Evolutionary conservation across 768 basidiomycete species (phyloP).

Genomic region (Russula olivacea): DNA sequence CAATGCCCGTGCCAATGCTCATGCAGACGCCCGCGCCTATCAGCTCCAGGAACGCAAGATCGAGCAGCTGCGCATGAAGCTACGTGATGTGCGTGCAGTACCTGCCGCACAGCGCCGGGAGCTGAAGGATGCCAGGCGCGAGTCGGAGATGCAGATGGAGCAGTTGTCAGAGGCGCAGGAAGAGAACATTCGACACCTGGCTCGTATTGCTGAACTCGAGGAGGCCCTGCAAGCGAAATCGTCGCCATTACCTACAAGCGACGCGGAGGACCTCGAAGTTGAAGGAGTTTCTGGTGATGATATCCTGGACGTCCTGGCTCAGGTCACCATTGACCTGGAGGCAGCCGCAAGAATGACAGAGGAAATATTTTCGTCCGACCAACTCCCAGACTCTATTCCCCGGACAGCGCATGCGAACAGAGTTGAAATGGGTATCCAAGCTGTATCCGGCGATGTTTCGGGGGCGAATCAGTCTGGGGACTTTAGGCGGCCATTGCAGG

Average conservation of each 20-base stretch:
- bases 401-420: neutral
- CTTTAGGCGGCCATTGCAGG: neutral
- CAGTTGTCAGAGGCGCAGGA: conserved; percentile 9
- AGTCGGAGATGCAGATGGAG: conserved; percentile 2
- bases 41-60: conserved; percentile 25
- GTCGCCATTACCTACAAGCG: neutral
- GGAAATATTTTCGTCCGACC: neutral
- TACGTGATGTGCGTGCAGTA: conserved; percentile 15
- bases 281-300: conserved; percentile 12
- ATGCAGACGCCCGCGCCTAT: conserved; percentile 15
- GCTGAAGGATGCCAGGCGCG: conserved; percentile 13
- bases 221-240: neutral
- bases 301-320: conserved; percentile 13
- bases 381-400: neutral
- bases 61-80: conserved; percentile 20
- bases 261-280: neutral
- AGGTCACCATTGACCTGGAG: conserved; percentile 13
- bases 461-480: neutral
- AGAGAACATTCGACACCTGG: conserved; percentile 9
- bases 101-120: conserved; percentile 17
- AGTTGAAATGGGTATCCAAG: conserved; percentile 13
- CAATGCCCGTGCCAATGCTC: conserved; percentile 19
- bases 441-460: neutral
- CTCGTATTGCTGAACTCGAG: conserved; percentile 23
- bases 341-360: conserved; percentile 4